Conservation (phyloP, 176 grass and related monocot species). For the Oryza officinalis region DNA sequence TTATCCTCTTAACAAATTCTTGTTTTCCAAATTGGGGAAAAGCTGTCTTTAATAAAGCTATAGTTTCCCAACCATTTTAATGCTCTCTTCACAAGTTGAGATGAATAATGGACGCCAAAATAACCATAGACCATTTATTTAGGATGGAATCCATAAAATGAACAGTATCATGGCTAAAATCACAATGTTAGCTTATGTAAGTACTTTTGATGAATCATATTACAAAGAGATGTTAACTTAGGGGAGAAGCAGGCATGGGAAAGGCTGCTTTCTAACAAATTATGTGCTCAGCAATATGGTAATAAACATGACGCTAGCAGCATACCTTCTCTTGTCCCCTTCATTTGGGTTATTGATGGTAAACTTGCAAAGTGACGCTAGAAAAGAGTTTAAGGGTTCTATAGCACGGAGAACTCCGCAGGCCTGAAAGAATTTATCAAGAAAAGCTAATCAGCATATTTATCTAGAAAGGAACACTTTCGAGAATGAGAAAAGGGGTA, state of each 20-base stretch:
- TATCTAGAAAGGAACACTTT: not conserved
- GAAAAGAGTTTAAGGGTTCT: constrained; percentile 96
- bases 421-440: constrained; percentile 71
- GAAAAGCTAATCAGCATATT: constrained; percentile 19
- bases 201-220: constrained; percentile 3
- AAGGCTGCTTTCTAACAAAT: constrained; percentile 11
- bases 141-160: not conserved
- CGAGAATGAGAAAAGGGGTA: constrained; percentile 5
- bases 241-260: not conserved
- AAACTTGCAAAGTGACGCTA: constrained; percentile 99
- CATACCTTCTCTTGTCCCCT: constrained; percentile 90
- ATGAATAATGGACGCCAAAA: not conserved
- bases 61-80: not conserved
- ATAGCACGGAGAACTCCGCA: constrained; percentile 93
- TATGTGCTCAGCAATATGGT: constrained; percentile 4
- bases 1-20: not conserved
- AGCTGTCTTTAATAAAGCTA: not conserved
- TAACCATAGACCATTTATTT: not conserved
- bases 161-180: constrained; percentile 21
- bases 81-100: not conserved
- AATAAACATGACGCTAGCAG: constrained; percentile 7
- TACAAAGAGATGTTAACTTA: not conserved
- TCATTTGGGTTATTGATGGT: constrained; percentile 93
- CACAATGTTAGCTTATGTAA: not conserved
- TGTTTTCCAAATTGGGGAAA: not conserved